Evolutionary conservation across 2,329 filamentous ascomycete genomes (phyloP), one percentile per base, ranked within the genome.

Genomic region (Sarocladium kiliense): DNA sequence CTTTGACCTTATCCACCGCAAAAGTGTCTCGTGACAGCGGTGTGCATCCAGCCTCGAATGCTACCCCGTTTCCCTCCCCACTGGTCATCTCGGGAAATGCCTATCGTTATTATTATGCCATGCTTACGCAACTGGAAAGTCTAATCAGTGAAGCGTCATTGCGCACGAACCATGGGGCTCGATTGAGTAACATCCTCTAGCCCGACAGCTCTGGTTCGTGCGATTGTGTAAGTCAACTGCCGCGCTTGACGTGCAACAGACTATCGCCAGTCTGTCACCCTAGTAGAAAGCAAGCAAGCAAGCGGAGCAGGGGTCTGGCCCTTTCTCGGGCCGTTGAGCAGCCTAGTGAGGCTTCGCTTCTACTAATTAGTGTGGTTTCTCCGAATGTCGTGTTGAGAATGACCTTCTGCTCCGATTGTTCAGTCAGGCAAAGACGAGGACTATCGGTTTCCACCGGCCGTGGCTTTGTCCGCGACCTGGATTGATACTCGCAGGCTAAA

Each of bases 61-160:
- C 19, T 5, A 44, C n/a, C n/a, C 39, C 18, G 7, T 44, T 18
- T 23, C 44, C 25, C 25, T n/a, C 5, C 25, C 21, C 44, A 30
- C 25, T 10, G 18, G 12, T 30, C 23, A 47, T 47, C 44, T 47
- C 44, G 25, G 44, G 19, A 47, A n/a, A 25, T 16, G 41, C 21
- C 44, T 18, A 47, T 27, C 25, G 25, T 27, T 47, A 47, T 25
- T 44, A 44, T 47, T 47, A 30, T 47, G 23, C 44, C 44, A 47
- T 30, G 44, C 23, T 47, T 11, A 47, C 44, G 44, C 23, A 27
- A 47, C 18, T n/a, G 18, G 5, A 27, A 10, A 44, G 41, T 21
- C 41, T 44, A 25, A 23, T 44, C 23, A 30, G 3, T n/a, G 25
- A 4, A 47, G 4, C 25, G 44, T 47, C 44, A 47, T 23, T 44